Percentiles rank a stretch among this genome's conserved stretches.
phyloP scores from a whole-genome alignment of 352 stramenopile genomes.

The Saprolegnia parasitica region DNA sequence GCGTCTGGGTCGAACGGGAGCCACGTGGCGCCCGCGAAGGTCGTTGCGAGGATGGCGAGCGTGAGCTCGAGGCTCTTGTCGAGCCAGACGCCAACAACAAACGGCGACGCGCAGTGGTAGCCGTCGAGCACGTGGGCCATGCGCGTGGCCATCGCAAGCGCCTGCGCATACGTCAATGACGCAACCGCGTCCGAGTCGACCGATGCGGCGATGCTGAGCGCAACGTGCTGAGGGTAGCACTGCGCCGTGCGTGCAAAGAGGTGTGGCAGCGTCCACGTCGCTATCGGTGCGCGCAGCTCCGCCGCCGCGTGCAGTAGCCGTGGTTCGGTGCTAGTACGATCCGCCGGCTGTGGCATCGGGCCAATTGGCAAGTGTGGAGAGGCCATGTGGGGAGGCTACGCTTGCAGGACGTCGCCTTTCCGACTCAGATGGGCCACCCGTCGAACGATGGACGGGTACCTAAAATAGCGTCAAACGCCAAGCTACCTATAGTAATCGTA shows the following conservation, averaged over 20 bases:
- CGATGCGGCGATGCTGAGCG: background rate
- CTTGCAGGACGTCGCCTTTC: no score
- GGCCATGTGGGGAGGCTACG: no score
- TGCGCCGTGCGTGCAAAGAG: slow-evolving; percentile 2
- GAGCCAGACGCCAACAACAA: slow-evolving; percentile 10
- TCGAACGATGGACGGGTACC: no score
- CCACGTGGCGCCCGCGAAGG: slow-evolving; percentile 21
- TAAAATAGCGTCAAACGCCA: no score
- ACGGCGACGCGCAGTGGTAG: background rate
- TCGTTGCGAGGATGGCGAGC: slow-evolving; percentile 14
- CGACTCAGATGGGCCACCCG: no score
- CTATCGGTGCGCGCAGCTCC: background rate
- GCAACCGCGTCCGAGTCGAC: background rate
- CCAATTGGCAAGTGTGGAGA: no score
- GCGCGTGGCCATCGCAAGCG: background rate
- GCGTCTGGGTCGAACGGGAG: slow-evolving; percentile 24
- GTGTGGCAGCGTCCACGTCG: background rate
- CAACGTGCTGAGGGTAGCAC: background rate
- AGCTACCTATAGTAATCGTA: no score
- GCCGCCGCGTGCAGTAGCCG: no score
- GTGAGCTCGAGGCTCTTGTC: slow-evolving; percentile 21
- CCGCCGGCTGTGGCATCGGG: no score
- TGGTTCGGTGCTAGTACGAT: no score
- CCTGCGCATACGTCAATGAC: background rate
- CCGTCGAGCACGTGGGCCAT: background rate